Conservation (phyloP, 169 alveolate genomes). For the Plasmodium reichenowi region DNA sequence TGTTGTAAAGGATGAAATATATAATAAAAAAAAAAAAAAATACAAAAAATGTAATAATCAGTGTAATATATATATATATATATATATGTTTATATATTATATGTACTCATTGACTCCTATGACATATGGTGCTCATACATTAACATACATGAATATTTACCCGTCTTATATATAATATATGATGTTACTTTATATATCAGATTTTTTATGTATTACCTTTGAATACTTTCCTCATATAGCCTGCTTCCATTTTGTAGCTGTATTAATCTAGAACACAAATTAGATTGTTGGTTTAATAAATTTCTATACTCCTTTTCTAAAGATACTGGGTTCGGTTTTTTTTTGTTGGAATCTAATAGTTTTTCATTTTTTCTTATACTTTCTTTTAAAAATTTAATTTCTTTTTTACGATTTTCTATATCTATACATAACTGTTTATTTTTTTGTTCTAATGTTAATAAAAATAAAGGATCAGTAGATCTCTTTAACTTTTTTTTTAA, state of each 20-base stretch:
- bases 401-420: conserved; percentile 43
- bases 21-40: background rate
- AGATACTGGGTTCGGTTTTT: conserved; percentile 42
- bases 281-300: conserved; percentile 39
- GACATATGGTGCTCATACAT: too few relatives aligned
- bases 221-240: conserved; percentile 43
- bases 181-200: too few relatives aligned
- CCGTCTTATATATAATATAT: too few relatives aligned
- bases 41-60: background rate
- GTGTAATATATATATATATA: background rate
- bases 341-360: conserved; percentile 55
- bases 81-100: too few relatives aligned
- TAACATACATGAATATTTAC: too few relatives aligned
- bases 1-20: too few relatives aligned
- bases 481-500: conserved; percentile 52
- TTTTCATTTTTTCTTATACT: conserved; percentile 67
- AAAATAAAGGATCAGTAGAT: conserved; percentile 46
- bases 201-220: conserved; percentile 19
- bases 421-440: conserved; percentile 50
- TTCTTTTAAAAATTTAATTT: conserved; percentile 57
- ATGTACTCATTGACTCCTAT: too few relatives aligned
- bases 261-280: conserved; percentile 37
- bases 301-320: conserved; percentile 58
- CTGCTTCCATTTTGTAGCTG: conserved; percentile 36
- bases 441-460: conserved; percentile 53